These are phyloP conservation scores for Sporothrix phasma DNA, from an alignment of 2,329 filamentous ascomycete genomes.

Conservation along the genomic window DNA sequence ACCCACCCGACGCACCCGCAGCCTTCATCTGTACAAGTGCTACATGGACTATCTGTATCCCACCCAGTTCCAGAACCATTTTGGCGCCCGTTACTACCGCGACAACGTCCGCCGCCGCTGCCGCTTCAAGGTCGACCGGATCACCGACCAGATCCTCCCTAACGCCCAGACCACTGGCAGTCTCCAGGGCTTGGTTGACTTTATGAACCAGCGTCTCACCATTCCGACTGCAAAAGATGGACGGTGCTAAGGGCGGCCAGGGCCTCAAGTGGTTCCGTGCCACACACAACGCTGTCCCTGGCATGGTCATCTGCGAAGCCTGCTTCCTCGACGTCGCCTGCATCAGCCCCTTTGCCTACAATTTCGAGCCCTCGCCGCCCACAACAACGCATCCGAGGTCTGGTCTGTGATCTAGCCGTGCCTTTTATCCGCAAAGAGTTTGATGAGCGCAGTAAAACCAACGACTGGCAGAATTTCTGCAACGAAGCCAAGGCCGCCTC, in stretches of 20 bases:
- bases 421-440: slow-evolving; percentile 26
- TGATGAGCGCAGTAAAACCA: slow-evolving; percentile 19
- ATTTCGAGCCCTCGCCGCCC: slow-evolving; percentile 23
- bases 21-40: slow-evolving; percentile 33
- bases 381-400: slow-evolving; percentile 20
- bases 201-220: slow-evolving; percentile 22
- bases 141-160: slow-evolving; percentile 28
- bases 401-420: slow-evolving; percentile 29
- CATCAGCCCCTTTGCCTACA: slow-evolving; percentile 23
- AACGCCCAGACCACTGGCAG: slow-evolving; percentile 24
- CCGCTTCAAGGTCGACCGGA: slow-evolving; percentile 26
- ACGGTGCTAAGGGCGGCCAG: slow-evolving; percentile 19
- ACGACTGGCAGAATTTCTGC: slow-evolving; percentile 28
- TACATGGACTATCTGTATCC: slow-evolving; percentile 29
- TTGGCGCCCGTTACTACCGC: slow-evolving; percentile 19
- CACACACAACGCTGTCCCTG: slow-evolving; percentile 23
- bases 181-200: slow-evolving; percentile 22
- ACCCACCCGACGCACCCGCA: slow-evolving; percentile 25
- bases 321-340: slow-evolving; percentile 29
- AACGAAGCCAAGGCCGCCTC: slow-evolving; percentile 22
- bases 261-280: slow-evolving; percentile 27
- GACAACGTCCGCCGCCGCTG: slow-evolving; percentile 21
- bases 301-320: slow-evolving; percentile 30
- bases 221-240: slow-evolving; percentile 26
- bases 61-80: slow-evolving; percentile 24